Evolutionary conservation across 2,329 filamentous ascomycete species (phyloP).

Genomic region (Pseudonectria buxi): DNA sequence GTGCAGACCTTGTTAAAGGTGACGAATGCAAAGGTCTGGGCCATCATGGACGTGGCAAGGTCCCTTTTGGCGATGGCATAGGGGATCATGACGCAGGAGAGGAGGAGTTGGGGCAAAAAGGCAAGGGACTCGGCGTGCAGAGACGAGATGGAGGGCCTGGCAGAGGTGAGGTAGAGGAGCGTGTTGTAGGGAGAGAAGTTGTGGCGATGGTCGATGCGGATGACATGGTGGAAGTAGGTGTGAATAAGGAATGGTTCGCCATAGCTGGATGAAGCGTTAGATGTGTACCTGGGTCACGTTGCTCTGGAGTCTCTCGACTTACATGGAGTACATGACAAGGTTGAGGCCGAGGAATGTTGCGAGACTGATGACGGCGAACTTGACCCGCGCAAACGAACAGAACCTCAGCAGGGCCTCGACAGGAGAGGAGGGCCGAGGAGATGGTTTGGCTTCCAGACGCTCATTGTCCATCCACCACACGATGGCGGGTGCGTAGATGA

Average conservation of each 20-base stretch:
- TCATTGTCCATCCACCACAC: conserved; percentile 71
- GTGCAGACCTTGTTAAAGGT: conserved; percentile 99
- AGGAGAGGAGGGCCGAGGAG: conserved; percentile 11
- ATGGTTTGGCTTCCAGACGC: conserved; percentile 24
- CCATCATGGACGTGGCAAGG: conserved; percentile 77
- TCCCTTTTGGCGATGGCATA: conserved; percentile 72
- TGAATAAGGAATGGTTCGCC: conserved; percentile 76
- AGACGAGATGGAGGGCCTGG: conserved; percentile 37
- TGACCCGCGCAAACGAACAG: conserved; percentile 47
- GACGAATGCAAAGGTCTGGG: conserved; percentile 95
- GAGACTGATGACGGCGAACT: conserved; percentile 58
- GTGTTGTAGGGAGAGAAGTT: conserved; percentile 98
- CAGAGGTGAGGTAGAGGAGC: conserved; percentile 79
- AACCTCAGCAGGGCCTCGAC: conserved; percentile 33
- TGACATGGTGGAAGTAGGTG: conserved; percentile 89
- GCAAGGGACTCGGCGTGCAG: conserved; percentile 67
- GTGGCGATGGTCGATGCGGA: conserved; percentile 89
- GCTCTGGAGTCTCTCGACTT: conserved; percentile 26
- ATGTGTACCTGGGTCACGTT: not conserved
- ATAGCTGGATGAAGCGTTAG: conserved; percentile 48
- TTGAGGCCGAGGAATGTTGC: conserved; percentile 70
- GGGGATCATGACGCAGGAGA: conserved; percentile 72
- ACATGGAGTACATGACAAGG: conserved; percentile 68
- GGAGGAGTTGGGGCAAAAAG: conserved; percentile 79
- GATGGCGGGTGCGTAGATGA: conserved; percentile 82